Conservation (phyloP, 2,329 filamentous ascomycete species). For the Aspergillus sp. region DNA sequence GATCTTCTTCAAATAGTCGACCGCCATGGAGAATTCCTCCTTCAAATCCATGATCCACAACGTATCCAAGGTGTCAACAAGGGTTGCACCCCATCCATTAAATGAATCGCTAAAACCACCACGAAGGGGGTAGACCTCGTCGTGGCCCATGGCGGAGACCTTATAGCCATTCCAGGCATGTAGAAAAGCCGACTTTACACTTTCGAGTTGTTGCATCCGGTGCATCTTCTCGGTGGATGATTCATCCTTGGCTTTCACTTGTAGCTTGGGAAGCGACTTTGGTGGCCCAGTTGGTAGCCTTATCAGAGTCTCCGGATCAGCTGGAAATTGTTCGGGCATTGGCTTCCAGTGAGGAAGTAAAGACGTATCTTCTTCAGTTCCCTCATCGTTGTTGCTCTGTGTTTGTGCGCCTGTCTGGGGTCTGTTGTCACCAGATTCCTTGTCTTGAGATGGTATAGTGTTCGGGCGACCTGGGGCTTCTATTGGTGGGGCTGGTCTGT, state of each 20-base stretch:
- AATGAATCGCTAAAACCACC: slow-evolving; percentile 74
- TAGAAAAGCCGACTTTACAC: slow-evolving; percentile 71
- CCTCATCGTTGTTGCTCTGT: slow-evolving; percentile 34
- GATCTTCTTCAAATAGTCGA: slow-evolving; percentile 67
- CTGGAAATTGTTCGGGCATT: slow-evolving; percentile 72
- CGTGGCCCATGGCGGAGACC: slow-evolving; percentile 76
- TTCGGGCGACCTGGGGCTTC: background rate
- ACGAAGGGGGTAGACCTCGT: slow-evolving; percentile 76
- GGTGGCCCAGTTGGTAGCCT: slow-evolving; percentile 71
- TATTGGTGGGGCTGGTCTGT: background rate
- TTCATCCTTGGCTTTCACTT: slow-evolving; percentile 69
- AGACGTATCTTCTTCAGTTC: slow-evolving; percentile 23
- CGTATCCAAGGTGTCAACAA: slow-evolving; percentile 80
- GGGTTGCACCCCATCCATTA: slow-evolving; percentile 84
- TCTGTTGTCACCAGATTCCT: background rate
- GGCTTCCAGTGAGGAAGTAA: slow-evolving; percentile 68
- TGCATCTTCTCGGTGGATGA: slow-evolving; percentile 58
- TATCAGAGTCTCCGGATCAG: slow-evolving; percentile 69
- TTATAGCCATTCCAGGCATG: slow-evolving; percentile 83
- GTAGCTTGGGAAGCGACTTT: slow-evolving; percentile 72
- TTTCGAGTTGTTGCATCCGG: slow-evolving; percentile 63
- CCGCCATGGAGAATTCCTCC: slow-evolving; percentile 77
- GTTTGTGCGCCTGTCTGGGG: slow-evolving; percentile 25
- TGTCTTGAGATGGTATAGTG: slow-evolving; percentile 5
- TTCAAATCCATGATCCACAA: slow-evolving; percentile 82